Conservation (phyloP, 768 basidiomycete genomes). For the Suillus clintonianus region DNA sequence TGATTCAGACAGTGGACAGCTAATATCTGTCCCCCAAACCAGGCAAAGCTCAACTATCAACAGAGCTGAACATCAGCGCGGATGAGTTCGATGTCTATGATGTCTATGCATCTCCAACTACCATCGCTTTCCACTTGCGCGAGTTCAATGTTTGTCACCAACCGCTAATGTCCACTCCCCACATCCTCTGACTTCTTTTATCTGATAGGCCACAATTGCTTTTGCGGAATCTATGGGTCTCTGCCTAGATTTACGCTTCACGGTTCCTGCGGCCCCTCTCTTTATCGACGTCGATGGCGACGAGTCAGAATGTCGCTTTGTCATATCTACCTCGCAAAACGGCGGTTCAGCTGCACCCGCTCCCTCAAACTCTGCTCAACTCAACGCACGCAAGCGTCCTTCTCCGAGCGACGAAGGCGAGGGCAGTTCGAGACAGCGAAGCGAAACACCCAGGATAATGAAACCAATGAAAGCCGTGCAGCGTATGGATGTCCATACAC, state of each 20-base stretch:
- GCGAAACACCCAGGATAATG: constrained; percentile 42
- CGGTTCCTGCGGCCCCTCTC: constrained; percentile 71
- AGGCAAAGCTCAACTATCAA: constrained; percentile 68
- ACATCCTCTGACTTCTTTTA: neutral
- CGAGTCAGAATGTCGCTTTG: constrained; percentile 64
- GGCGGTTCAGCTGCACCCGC: constrained; percentile 29
- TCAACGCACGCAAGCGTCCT: constrained; percentile 22
- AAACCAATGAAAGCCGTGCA: constrained; percentile 41
- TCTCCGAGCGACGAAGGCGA: constrained; percentile 24
- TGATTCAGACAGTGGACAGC: neutral
- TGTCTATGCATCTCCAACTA: constrained; percentile 59
- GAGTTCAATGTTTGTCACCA: constrained; percentile 70
- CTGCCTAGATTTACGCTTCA: constrained; percentile 72
- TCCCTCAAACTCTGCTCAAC: constrained; percentile 14
- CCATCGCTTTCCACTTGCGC: constrained; percentile 76
- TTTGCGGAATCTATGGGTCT: constrained; percentile 74
- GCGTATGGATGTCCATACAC: constrained; percentile 20
- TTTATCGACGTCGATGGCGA: constrained; percentile 78
- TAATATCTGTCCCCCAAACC: constrained; percentile 4
- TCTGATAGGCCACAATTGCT: constrained; percentile 70
- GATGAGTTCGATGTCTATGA: constrained; percentile 84
- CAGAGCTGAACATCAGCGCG: constrained; percentile 73
- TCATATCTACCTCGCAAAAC: constrained; percentile 75
- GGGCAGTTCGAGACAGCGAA: constrained; percentile 12
- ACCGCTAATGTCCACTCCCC: neutral